Evolutionary conservation across 768 basidiomycete genomes (phyloP), one percentile per base, ranked within the genome.

Genomic region (Calocybe cyanea): DNA sequence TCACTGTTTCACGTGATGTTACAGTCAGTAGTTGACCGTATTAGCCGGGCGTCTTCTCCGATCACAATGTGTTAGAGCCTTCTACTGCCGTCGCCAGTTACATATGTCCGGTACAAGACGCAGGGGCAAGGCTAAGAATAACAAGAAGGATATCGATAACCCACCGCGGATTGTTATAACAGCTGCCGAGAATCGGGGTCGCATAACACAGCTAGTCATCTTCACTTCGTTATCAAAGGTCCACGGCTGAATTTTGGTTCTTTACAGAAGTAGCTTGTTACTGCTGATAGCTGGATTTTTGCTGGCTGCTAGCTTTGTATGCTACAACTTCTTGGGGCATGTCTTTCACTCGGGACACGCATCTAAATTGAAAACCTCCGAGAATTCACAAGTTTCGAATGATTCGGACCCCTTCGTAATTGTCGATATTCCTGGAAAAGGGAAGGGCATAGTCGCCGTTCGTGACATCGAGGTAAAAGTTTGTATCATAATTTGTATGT

Each of bases 371-470:
- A 35, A n/a, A 13, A 13, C 24, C 20, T 24, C 10, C 25, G n/a
- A 4, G 14, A 23, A 11, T 7, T n/a, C 19, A 7, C 31, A 21
- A 13, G 38, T 17, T 2, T 23, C 15, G 3, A 4, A 31, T 17
- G 48, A 33, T 21, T 35, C 43, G 25, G 38, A 45, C 37, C 42
- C 59, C 5, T 76, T 69, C 54, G 36, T 51, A 10, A 75, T 82
- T 2, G 63, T 66, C 8, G 75, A 79, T 36, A 56, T 82, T 8
- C 72, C 73, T 9, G 80, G 76, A 4, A 78, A 65, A 48, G 80
- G 81, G 4, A 81, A 76, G 52, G 81, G 79, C 2, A 60, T 73
- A 20, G 47, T 82, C 31, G 81, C 81, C 2, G 57, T 57, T 4
- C 68, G 79, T 31, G 68, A 77, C 56, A 81, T 82, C 18, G 57